Evolutionary conservation across 176 grass and related monocot species (phyloP).

Genomic region (Bothriochloa decipiens): DNA sequence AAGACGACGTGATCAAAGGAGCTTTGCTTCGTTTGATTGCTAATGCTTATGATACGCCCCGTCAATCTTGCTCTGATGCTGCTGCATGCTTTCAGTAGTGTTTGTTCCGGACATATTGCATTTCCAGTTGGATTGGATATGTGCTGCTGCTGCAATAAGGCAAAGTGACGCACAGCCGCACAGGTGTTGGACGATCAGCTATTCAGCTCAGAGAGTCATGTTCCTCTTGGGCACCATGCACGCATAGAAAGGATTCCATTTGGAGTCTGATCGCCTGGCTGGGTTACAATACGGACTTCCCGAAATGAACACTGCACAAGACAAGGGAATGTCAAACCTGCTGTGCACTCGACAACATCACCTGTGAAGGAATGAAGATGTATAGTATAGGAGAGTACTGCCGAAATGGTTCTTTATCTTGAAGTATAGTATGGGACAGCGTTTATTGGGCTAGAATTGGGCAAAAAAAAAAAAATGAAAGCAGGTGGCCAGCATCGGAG

Average conservation of each 20-base stretch:
- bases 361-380: neutral
- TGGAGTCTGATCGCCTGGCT: neutral
- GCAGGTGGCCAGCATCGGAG: constrained; percentile 46
- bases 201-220: neutral
- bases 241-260: constrained; percentile 29
- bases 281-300: constrained; percentile 7
- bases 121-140: constrained; percentile 34
- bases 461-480: neutral
- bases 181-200: neutral
- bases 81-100: neutral
- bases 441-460: constrained; percentile 41
- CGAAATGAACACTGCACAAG: constrained; percentile 16
- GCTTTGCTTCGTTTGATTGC: constrained; percentile 9
- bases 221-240: neutral
- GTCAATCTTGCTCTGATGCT: neutral
- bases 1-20: constrained; percentile 3
- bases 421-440: neutral
- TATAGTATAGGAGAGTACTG: constrained; percentile 4
- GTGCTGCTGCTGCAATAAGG: neutral
- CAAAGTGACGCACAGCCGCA: neutral
- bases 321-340: constrained; percentile 21
- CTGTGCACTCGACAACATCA: too few species aligned
- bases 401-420: constrained; percentile 29
- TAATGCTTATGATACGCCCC: neutral
- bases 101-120: constrained; percentile 10